A percentile compares a stretch with the other conserved stretches of the same genome.
These are phyloP conservation scores for Fonsecaea nubica DNA, from an alignment of 2,329 filamentous ascomycete genomes.

Conservation along the genomic window DNA sequence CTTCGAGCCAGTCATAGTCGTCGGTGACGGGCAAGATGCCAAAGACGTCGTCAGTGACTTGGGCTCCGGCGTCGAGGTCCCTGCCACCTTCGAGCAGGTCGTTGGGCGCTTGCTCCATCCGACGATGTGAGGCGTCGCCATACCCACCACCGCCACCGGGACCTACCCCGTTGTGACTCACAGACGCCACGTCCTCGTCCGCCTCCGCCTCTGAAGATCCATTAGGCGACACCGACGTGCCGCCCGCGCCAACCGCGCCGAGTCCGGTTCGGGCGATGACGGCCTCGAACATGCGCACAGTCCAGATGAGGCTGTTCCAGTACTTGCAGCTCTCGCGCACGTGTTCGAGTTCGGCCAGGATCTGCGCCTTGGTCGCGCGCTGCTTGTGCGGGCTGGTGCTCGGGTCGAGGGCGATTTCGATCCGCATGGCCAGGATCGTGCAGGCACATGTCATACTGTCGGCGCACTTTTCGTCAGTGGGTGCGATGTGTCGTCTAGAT, in stretches of 20 bases:
- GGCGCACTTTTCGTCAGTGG: too few relatives aligned
- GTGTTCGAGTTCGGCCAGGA: constrained; percentile 16
- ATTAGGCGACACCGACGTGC: background rate
- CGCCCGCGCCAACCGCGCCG: background rate
- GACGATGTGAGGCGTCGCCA: background rate
- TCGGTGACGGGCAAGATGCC: constrained; percentile 16
- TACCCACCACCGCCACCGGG: background rate
- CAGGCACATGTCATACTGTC: constrained; percentile 19
- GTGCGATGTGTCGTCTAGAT: too few relatives aligned
- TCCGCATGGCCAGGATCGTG: constrained; percentile 17
- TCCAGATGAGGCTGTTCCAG: constrained; percentile 21
- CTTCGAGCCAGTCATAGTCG: constrained; percentile 16
- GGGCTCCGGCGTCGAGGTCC: background rate
- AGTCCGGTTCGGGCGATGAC: constrained; percentile 9
- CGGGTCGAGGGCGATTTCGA: constrained; percentile 21
- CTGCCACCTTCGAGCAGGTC: background rate
- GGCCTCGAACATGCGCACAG: constrained; percentile 18
- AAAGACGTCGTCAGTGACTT: constrained; percentile 15
- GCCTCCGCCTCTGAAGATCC: background rate
- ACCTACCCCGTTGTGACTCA: background rate
- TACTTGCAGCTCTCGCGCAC: constrained; percentile 19
- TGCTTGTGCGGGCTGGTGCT: constrained; percentile 10
- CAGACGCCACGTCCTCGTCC: background rate
- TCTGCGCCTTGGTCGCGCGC: constrained; percentile 17
- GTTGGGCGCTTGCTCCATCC: background rate